Evolutionary conservation across 1,139 yeast species (phyloP), one percentile per base, ranked within the genome.

Genomic region (Zygoascus hellenicus): DNA sequence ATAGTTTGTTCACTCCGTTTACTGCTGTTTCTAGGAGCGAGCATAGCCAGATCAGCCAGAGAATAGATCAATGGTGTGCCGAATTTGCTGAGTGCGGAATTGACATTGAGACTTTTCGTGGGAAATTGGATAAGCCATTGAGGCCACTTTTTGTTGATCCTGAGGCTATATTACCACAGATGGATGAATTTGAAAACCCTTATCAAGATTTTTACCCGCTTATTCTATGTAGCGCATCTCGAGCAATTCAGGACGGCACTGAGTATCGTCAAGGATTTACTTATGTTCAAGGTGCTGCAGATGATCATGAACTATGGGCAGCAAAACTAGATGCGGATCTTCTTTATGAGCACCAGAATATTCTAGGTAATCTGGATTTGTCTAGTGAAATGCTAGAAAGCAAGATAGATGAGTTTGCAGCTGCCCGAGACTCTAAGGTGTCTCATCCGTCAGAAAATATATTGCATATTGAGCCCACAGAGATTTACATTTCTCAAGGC

Each of bases 241-340:
- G 71, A 50, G 72, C 69, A 59, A 76, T 73, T 9, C 80, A 75
- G 48, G 83, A 78, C 59, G 83, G 84, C 11, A 64, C 69, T 3
- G 73, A 70, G 46, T 64, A 67, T 42, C 57, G 71, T 39, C 57
- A 64, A 39, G 80, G 76, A 1, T 80, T 67, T 53, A 67, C 73
- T 0, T 89, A 89, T 60, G 83, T 88, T 1, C 96, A 87, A 64
- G 96, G 96, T 1, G 89, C 96, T 0, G 96, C 94, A 0, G 97
- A 89, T 63, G 96, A 89, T 58, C 96, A 89, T 61, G 96, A 89
- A 58, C 69, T 83, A 22, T 89, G 96, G 97, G 80, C 89, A 0
- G 61, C 67, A 5, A 72, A 72, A 0, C 63, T 88, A 22, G 74
- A 72, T 1, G 79, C 92, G 0, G 56, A 60, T 1, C 46, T 76